Evolutionary conservation across 2,329 filamentous ascomycete genomes (phyloP).

Genomic region (Graphium sp.): DNA sequence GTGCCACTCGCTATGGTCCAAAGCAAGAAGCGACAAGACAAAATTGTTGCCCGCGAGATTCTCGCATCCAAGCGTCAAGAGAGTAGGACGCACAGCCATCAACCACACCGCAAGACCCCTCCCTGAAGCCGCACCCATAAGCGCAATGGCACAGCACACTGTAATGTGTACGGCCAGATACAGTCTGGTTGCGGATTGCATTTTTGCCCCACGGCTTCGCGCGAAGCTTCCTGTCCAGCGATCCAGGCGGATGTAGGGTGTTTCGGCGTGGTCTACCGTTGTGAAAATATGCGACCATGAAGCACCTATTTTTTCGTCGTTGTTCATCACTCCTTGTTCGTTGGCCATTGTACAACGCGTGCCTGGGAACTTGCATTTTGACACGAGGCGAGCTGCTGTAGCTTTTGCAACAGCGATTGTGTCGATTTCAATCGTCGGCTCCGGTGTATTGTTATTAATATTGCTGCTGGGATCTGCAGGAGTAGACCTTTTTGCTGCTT

Average conservation of each 20-base stretch:
- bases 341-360: not conserved
- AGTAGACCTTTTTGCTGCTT: too few relatives aligned
- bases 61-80: not conserved
- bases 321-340: not conserved
- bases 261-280: not conserved
- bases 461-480: too few relatives aligned
- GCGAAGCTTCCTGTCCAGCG: not conserved
- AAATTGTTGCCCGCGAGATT: not conserved
- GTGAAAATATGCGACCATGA: constrained; percentile 1
- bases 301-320: not conserved
- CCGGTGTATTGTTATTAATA: too few relatives aligned
- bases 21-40: not conserved
- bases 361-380: not conserved
- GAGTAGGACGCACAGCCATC: not conserved
- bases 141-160: not conserved
- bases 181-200: not conserved
- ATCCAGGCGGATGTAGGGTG: not conserved
- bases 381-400: not conserved
- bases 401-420: not conserved
- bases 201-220: not conserved
- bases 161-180: not conserved
- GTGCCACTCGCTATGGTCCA: constrained; percentile 1
- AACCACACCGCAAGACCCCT: not conserved
- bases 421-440: not conserved
- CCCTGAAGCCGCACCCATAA: not conserved